These are phyloP conservation scores for Nitzschia sp. DNA, from an alignment of 108 stramenopile genomes.

Conservation along the genomic window DNA sequence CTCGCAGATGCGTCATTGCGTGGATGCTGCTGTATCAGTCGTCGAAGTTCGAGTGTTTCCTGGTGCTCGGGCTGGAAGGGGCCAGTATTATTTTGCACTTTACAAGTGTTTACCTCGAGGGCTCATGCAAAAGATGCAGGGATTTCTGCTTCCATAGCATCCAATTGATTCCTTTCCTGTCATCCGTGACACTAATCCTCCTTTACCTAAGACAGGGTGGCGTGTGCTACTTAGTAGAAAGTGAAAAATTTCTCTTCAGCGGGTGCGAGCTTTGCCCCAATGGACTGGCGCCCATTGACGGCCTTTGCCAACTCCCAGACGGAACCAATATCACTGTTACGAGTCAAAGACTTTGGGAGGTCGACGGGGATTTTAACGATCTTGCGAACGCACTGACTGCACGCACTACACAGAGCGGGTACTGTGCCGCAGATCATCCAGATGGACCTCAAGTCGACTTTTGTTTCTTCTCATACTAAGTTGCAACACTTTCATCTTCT, in stretches of 20 bases:
- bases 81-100: constrained; percentile 17
- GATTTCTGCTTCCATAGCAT: neutral
- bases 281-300: neutral
- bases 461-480: constrained; percentile 19
- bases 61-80: constrained; percentile 14
- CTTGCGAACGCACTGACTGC: neutral
- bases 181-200: constrained; percentile 6
- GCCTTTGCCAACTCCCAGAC: neutral
- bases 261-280: constrained; percentile 20
- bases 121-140: neutral
- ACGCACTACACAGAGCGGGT: constrained; percentile 9
- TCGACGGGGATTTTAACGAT: neutral
- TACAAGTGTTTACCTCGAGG: constrained; percentile 4
- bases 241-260: neutral
- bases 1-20: constrained; percentile 14
- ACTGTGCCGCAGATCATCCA: constrained; percentile 1
- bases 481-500: no score
- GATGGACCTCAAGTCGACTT: constrained; percentile 8
- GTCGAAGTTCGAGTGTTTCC: constrained; percentile 6
- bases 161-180: constrained; percentile 10
- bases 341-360: neutral
- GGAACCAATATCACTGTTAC: neutral
- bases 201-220: constrained; percentile 18
- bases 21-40: constrained; percentile 29
- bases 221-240: constrained; percentile 8